These are phyloP conservation scores for Schizopora paradoxa DNA, from an alignment of 1,284 basidiomycete genomes.

Conservation along the genomic window DNA sequence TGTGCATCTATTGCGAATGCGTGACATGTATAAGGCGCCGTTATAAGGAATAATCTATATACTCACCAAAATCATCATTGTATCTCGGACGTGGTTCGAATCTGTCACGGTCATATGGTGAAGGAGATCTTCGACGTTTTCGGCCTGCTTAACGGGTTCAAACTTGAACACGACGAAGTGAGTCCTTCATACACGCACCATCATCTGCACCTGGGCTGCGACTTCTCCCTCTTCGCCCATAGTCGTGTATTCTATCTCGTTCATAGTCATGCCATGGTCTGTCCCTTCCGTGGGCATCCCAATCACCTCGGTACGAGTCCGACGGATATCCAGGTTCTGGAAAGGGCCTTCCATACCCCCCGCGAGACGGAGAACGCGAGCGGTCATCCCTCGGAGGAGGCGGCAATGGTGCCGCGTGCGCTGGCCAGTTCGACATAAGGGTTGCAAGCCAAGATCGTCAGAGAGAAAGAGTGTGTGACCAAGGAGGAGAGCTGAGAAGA, in stretches of 20 bases:
- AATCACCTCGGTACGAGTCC: slow-evolving; percentile 55
- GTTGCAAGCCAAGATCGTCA: slow-evolving; percentile 3
- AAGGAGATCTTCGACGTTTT: slow-evolving; percentile 79
- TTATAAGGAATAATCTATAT: slow-evolving; percentile 15
- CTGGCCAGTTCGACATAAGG: slow-evolving; percentile 55
- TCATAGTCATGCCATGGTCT: slow-evolving; percentile 59
- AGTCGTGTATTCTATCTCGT: slow-evolving; percentile 60
- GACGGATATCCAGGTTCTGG: slow-evolving; percentile 49
- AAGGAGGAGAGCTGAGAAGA: slow-evolving; percentile 57
- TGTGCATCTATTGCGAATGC: slow-evolving; percentile 47
- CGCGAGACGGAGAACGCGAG: slow-evolving; percentile 67
- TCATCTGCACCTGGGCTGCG: slow-evolving; percentile 68
- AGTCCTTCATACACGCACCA: slow-evolving; percentile 39
- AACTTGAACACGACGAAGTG: not conserved
- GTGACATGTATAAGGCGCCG: slow-evolving; percentile 3
- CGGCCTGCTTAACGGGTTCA: slow-evolving; percentile 38
- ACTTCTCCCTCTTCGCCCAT: slow-evolving; percentile 61
- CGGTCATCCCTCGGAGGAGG: slow-evolving; percentile 68
- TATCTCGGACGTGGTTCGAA: slow-evolving; percentile 79
- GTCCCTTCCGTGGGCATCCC: slow-evolving; percentile 69
- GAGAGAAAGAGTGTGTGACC: slow-evolving; percentile 10
- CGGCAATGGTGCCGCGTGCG: slow-evolving; percentile 67
- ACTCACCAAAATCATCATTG: slow-evolving; percentile 72
- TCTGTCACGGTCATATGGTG: slow-evolving; percentile 78
- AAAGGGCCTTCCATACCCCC: slow-evolving; percentile 49